phyloP scores from a whole-genome alignment of 768 basidiomycete species.

The Pleurotus ostreatus region DNA sequence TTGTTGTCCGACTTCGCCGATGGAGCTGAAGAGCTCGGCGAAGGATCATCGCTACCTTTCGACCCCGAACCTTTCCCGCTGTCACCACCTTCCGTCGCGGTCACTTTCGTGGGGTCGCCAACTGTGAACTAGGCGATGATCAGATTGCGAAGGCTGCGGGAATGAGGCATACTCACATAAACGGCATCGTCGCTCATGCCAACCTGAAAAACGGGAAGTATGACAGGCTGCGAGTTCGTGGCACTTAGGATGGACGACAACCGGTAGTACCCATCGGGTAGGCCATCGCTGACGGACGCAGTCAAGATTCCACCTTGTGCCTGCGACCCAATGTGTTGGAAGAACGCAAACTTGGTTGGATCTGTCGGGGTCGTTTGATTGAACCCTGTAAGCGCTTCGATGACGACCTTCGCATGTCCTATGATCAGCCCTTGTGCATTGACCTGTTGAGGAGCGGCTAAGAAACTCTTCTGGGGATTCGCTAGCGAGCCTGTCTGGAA shows the following conservation, averaged over 20 bases:
- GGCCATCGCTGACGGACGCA: not conserved
- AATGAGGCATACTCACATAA: not conserved
- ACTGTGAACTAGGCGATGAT: not conserved
- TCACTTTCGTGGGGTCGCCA: not conserved
- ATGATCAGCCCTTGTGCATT: slow-evolving; percentile 47
- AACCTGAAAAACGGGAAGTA: not conserved
- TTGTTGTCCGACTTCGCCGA: not conserved
- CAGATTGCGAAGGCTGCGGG: too few relatives aligned
- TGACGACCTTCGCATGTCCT: slow-evolving; percentile 57
- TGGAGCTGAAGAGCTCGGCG: not conserved
- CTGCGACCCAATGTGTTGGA: not conserved
- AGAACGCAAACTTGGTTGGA: slow-evolving; percentile 5
- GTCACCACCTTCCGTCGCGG: not conserved
- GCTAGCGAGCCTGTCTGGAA: slow-evolving; percentile 38
- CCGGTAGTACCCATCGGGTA: slow-evolving; percentile 2
- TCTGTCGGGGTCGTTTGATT: slow-evolving; percentile 34
- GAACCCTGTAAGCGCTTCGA: slow-evolving; percentile 43
- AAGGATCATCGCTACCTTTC: not conserved
- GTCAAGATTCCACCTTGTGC: not conserved
- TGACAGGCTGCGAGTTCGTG: not conserved
- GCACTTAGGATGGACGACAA: not conserved
- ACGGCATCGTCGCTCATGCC: not conserved
- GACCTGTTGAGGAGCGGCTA: slow-evolving; percentile 53
- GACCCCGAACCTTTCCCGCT: not conserved
- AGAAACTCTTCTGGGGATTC: slow-evolving; percentile 50